Conservation (phyloP, 1,284 basidiomycete genomes). For the Boletus sp. region DNA sequence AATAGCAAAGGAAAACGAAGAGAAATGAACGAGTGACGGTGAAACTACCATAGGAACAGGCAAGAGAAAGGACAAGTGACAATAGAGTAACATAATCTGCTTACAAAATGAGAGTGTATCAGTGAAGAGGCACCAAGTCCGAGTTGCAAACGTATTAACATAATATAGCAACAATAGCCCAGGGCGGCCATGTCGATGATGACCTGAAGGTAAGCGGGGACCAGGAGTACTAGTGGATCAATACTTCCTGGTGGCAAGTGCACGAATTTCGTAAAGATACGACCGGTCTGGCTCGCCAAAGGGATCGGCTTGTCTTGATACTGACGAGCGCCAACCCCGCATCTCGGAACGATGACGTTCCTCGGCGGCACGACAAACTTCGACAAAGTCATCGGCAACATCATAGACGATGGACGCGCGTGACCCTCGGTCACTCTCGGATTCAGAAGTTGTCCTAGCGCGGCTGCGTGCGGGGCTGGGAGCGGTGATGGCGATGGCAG, state of each 20-base stretch:
- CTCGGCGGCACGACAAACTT: constrained; percentile 71
- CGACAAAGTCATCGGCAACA: constrained; percentile 67
- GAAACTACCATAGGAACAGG: constrained; percentile 20
- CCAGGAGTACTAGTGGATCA: constrained; percentile 33
- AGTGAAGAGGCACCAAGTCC: constrained; percentile 21
- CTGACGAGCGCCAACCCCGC: constrained; percentile 68
- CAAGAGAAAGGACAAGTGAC: constrained; percentile 14
- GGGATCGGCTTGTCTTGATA: constrained; percentile 39
- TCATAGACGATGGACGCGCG: constrained; percentile 70
- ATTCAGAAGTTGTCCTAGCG: constrained; percentile 63
- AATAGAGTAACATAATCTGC: constrained; percentile 29
- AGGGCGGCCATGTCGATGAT: constrained; percentile 4
- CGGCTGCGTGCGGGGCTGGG: constrained; percentile 64
- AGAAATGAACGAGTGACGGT: constrained; percentile 23
- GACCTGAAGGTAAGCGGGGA: neutral
- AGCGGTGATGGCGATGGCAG: constrained; percentile 38
- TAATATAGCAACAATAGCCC: constrained; percentile 7
- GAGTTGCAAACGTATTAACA: constrained; percentile 16
- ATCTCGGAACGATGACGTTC: constrained; percentile 78
- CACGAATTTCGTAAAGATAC: constrained; percentile 73
- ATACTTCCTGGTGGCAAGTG: constrained; percentile 75
- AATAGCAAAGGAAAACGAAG: constrained; percentile 22
- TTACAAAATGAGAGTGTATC: constrained; percentile 30
- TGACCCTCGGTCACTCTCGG: constrained; percentile 70
- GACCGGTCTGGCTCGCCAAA: constrained; percentile 52